Evolutionary conservation across 1,284 basidiomycete genomes (phyloP), one percentile per base, ranked within the genome.

Genomic region (Ganoderma meredithae): DNA sequence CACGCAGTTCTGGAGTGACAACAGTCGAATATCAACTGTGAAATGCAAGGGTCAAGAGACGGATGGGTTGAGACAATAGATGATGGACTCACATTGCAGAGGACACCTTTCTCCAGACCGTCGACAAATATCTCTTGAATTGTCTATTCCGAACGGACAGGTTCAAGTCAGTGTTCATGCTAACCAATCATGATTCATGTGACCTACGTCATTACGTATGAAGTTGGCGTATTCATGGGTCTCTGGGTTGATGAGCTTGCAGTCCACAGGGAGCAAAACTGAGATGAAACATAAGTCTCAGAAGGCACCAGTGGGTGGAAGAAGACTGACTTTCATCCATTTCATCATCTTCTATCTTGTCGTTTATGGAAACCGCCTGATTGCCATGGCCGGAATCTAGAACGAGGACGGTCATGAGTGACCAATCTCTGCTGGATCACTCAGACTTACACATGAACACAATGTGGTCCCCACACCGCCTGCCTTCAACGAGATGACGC

Each of bases 371-470:
- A 9, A 36, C 36, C 8, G 72, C 56, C 52, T 77, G 75, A 4
- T 44, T 56, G 6, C 75, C 75, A 67, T 77, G 76, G 0, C 76
- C 76, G 43, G 75, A 74, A 56, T 74, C 76, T 77, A 44, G 10
- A 13, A 10, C 12, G 25, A 19, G 44, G 25, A 43, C 12, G 8
- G 36, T 52, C 15, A 31, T 15, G 25, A 40, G 17, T 8, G 25
- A 15, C 36, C 3, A 10, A 60, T 22, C 4, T 13, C 12, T 22
- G 12, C 1, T 5, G 36, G 22, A 36, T 9, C n/a, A 25, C 15
- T 15, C 17, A n/a, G 9, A 44, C 76, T 56, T 62, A 77, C 76
- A 75, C 13, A 75, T 70, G 44, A 75, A 75, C 1, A 75, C 66
- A 41, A 75, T 71, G 33, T 71, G 71, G 63, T 76, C 76, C 1